Conservation (phyloP, 1,284 basidiomycete genomes). For the Pyrrhoderma lamaoense region DNA sequence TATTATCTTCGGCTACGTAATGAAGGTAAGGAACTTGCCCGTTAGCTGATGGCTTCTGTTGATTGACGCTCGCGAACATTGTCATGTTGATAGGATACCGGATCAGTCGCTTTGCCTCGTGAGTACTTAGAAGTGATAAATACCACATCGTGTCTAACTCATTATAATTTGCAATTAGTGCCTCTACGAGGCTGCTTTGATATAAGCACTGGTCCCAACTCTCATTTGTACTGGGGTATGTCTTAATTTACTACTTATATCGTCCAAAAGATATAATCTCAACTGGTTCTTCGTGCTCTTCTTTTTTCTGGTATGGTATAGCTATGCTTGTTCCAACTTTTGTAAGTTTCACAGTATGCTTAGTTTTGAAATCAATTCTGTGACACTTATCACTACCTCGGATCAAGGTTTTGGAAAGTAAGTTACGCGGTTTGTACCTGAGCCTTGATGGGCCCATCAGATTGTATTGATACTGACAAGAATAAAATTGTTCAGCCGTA, state of each 20-base stretch:
- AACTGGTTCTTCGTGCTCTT: no score
- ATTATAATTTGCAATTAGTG: background rate
- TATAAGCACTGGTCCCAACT: constrained; percentile 9
- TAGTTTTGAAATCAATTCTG: background rate
- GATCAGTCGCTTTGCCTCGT: constrained; percentile 10
- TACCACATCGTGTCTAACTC: background rate
- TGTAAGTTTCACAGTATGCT: constrained; percentile 2
- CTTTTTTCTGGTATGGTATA: background rate
- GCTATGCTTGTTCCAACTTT: constrained; percentile 16
- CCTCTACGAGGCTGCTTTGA: constrained; percentile 14
- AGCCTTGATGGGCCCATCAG: background rate
- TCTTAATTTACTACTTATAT: background rate
- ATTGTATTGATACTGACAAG: background rate
- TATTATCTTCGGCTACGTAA: constrained; percentile 13
- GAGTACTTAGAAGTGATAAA: background rate
- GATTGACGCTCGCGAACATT: background rate
- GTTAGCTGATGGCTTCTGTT: background rate
- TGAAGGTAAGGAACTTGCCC: constrained; percentile 1
- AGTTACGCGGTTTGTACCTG: background rate
- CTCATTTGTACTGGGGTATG: constrained; percentile 15
- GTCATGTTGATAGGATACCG: constrained; percentile 8
- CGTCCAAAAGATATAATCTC: no score
- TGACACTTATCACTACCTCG: background rate
- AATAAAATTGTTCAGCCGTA: background rate
- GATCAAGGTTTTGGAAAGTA: constrained; percentile 12